Conservation (phyloP, 805 yeast genomes). For the Yamadazyma kitorensis region DNA sequence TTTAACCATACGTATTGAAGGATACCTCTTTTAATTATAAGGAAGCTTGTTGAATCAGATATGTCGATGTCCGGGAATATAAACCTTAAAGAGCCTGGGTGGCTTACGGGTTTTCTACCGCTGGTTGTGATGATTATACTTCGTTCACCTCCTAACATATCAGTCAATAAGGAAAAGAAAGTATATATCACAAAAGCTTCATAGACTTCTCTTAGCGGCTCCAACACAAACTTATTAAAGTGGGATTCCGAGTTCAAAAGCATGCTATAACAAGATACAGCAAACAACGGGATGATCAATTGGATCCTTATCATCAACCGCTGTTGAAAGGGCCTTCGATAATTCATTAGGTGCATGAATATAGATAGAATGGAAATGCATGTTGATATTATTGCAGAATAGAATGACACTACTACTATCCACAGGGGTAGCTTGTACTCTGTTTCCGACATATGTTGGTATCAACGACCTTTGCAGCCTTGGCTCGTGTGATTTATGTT, state of each 20-base stretch:
- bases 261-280: conserved; percentile 63
- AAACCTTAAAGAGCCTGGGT: conserved; percentile 56
- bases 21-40: conserved; percentile 77
- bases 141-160: conserved; percentile 89
- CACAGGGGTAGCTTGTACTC: conserved; percentile 11
- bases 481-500: too few species aligned
- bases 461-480: too few species aligned
- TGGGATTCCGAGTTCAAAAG: conserved; percentile 43
- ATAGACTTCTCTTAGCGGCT: conserved; percentile 83
- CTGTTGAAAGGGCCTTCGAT: conserved; percentile 87
- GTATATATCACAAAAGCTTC: conserved; percentile 97
- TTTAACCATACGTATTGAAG: conserved; percentile 95
- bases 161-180: conserved; percentile 78
- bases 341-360: conserved; percentile 49
- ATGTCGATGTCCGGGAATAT: conserved; percentile 65
- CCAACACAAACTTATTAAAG: conserved; percentile 47
- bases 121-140: conserved; percentile 69
- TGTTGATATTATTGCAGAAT: conserved; percentile 20
- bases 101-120: conserved; percentile 68
- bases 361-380: conserved; percentile 23
- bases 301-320: conserved; percentile 79
- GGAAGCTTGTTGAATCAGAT: conserved; percentile 78
- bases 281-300: conserved; percentile 77
- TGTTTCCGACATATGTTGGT: too few species aligned
- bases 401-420: conserved; percentile 20